Evolutionary conservation across 345 rosid species (phyloP).

Genomic region (Populus euphratica): DNA sequence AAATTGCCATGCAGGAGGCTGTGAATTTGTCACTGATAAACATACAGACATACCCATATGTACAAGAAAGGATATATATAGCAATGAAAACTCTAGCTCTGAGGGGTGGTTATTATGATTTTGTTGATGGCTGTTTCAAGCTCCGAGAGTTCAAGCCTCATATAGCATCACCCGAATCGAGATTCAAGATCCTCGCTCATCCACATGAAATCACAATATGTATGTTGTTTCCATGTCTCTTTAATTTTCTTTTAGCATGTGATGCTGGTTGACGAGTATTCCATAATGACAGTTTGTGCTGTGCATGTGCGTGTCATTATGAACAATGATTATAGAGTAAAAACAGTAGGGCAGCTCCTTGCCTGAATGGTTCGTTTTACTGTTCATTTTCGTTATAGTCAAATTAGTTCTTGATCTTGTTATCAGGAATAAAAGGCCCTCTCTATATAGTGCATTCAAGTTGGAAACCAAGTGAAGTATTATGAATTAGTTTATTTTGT

Average conservation of each 20-base stretch:
- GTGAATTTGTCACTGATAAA: constrained; percentile 27
- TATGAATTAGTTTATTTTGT: too few relatives aligned
- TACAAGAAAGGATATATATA: constrained; percentile 4
- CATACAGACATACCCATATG: constrained; percentile 25
- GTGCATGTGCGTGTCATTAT: neutral
- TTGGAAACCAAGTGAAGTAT: too few relatives aligned
- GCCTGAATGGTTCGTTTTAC: neutral
- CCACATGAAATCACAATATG: neutral
- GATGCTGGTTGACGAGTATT: neutral
- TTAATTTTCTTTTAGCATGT: neutral
- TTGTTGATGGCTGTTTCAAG: constrained; percentile 19
- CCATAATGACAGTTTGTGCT: neutral
- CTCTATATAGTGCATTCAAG: too few relatives aligned
- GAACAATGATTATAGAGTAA: too few relatives aligned
- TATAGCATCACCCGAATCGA: neutral
- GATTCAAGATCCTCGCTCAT: too few relatives aligned
- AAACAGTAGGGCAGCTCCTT: neutral
- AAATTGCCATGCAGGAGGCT: constrained; percentile 23
- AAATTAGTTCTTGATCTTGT: neutral
- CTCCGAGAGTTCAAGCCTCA: constrained; percentile 18
- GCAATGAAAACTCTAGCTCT: neutral
- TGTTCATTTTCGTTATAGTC: neutral
- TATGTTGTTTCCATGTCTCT: neutral
- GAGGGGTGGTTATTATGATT: constrained; percentile 29
- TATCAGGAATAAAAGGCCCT: too few relatives aligned